Base-by-base conservation (phyloP, 2,329 filamentous ascomycete genomes). In the Arthrobotrys pseudoclavata region DNA sequence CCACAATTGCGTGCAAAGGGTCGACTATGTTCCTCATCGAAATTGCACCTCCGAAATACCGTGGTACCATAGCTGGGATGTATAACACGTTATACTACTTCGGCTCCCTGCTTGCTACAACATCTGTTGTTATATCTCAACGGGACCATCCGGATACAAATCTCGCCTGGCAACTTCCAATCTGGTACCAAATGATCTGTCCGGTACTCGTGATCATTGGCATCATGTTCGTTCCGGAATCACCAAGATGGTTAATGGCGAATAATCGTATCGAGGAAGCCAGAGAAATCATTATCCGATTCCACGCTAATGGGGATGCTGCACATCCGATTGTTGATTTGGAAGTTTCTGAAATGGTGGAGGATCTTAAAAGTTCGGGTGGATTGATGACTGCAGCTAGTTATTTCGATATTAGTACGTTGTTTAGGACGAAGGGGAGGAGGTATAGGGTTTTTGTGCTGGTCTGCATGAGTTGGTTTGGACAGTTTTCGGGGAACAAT, bases 21-120 rank as follows among this genome's bases (percentile, higher is more conserved):
- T 89, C 87, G 0, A 89, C 89, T 1, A 87, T 88, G n/a, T 91
- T 90, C 81, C 87, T 88, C 15, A 87, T 89, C 52, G 90, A 91
- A 82, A 85, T 90, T 69, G 86, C 88, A 0, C 89, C 91, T 80
- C 89, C 90, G 0, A 86, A 87, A 1, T 89, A 88, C 82, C 86
- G 90, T 77, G 89, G 88, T 47, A 85, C 89, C 22, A 84, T 90
- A 79, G 89, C 89, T 0, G 90, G 88, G 48, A 86, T 90, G 81
- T 83, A 84, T 79, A 85, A 85, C 79, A 85, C 84, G 63, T 84
- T 85, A 71, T 85, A 84, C 84, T 85, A 84, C 82, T 71, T 85
- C 0, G 89, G 87, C 6, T 87, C 87, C 6, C 63, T 79, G 22
- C 75, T 79, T 24, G 75, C 75, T 7, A 79, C 75, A 26, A 82